These are phyloP conservation scores for Penicillium sp. DNA, from an alignment of 2,329 filamentous ascomycete genomes.

Conservation along the genomic window DNA sequence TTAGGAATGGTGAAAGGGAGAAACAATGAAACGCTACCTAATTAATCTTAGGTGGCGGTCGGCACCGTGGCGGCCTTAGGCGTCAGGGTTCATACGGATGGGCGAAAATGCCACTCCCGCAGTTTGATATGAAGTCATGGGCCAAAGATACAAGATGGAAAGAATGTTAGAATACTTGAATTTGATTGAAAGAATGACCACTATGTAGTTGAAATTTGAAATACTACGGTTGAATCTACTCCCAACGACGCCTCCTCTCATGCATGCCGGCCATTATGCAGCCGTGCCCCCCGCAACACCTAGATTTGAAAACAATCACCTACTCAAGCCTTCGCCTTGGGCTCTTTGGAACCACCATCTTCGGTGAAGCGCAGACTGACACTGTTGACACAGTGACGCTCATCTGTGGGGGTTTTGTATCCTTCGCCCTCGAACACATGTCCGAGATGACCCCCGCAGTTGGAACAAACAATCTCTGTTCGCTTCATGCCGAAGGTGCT, in stretches of 20 bases:
- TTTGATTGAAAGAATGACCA: not conserved
- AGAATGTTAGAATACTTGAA: not conserved
- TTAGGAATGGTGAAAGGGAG: slow-evolving; percentile 13
- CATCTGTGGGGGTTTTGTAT: slow-evolving; percentile 81
- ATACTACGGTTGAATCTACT: slow-evolving; percentile 5
- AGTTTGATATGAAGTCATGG: slow-evolving; percentile 13
- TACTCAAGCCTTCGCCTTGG: slow-evolving; percentile 32
- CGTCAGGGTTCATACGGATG: slow-evolving; percentile 20
- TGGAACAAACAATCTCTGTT: slow-evolving; percentile 91
- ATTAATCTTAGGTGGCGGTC: slow-evolving; percentile 33
- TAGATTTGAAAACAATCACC: not conserved
- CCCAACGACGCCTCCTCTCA: slow-evolving; percentile 3
- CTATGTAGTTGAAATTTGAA: not conserved
- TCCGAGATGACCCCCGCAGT: slow-evolving; percentile 89
- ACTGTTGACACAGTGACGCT: slow-evolving; percentile 96
- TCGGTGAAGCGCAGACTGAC: slow-evolving; percentile 81
- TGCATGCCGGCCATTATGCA: slow-evolving; percentile 5
- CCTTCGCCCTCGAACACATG: slow-evolving; percentile 93
- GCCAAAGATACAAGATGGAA: not conserved
- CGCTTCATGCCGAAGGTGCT: slow-evolving; percentile 75
- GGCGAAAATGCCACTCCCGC: slow-evolving; percentile 24
- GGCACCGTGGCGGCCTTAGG: slow-evolving; percentile 29
- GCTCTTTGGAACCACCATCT: slow-evolving; percentile 51
- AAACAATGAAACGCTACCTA: slow-evolving; percentile 22
- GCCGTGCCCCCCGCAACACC: slow-evolving; percentile 3